A percentile compares a stretch with the other conserved stretches of the same genome.
Conservation (phyloP, 768 basidiomycete genomes). For the Mycena chlorophos region DNA sequence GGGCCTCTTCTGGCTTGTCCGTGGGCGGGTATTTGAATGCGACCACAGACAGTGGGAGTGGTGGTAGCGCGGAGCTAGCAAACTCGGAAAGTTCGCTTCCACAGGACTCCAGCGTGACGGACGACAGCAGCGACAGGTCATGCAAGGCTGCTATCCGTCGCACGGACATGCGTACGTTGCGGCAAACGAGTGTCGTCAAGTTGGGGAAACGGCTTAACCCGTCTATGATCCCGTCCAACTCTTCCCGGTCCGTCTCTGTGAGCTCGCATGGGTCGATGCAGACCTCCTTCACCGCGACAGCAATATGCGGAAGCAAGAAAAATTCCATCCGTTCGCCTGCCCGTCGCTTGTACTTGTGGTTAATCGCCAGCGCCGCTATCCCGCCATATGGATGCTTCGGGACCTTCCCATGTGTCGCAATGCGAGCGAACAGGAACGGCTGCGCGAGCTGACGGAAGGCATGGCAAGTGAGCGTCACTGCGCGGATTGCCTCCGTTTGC, state of each 20-base stretch:
- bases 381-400: constrained; percentile 5
- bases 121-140: constrained; percentile 1
- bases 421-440: constrained; percentile 17
- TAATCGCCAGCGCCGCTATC: background rate
- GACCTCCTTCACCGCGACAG: constrained; percentile 20
- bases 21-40: constrained; percentile 12
- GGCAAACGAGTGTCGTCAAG: constrained; percentile 10
- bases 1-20: constrained; percentile 2
- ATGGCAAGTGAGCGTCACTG: constrained; percentile 16
- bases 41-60: constrained; percentile 10
- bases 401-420: constrained; percentile 10
- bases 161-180: constrained; percentile 10
- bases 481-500: constrained; percentile 6
- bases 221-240: constrained; percentile 21
- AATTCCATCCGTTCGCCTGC: constrained; percentile 16
- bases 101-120: constrained; percentile 17
- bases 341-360: constrained; percentile 12
- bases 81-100: constrained; percentile 13
- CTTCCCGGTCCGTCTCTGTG: background rate
- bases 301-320: constrained; percentile 17
- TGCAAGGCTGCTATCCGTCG: constrained; percentile 11
- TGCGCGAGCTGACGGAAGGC: constrained; percentile 19
- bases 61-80: background rate
- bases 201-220: constrained; percentile 19
- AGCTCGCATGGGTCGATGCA: constrained; percentile 17